Evolutionary conservation across 768 basidiomycete species (phyloP).

Genomic region (Leccinum imitatum): DNA sequence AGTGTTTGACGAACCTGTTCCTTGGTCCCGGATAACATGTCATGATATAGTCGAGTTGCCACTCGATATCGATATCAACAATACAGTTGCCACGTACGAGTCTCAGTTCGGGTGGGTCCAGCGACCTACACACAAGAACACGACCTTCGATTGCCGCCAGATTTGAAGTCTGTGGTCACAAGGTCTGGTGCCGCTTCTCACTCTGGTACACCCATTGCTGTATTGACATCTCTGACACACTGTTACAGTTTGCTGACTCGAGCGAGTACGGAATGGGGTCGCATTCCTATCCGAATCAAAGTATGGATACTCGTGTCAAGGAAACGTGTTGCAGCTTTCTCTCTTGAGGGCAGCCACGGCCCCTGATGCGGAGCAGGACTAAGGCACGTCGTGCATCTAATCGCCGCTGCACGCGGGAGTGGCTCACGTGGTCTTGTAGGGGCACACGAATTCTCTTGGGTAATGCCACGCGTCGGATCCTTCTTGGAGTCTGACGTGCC

Average conservation of each 20-base stretch:
- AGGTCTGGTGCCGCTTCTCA: constrained; percentile 43
- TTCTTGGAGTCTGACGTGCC: constrained; percentile 94
- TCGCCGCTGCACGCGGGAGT: background rate
- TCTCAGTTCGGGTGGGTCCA: constrained; percentile 90
- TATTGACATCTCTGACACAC: background rate
- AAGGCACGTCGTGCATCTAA: constrained; percentile 49
- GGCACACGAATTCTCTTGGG: constrained; percentile 82
- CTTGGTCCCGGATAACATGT: background rate
- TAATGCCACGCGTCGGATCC: constrained; percentile 84
- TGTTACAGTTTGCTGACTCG: constrained; percentile 70
- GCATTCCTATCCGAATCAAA: constrained; percentile 95
- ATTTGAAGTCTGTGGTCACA: constrained; percentile 98
- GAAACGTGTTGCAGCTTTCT: constrained; percentile 85
- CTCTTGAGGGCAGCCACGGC: constrained; percentile 86
- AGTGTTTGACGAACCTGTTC: constrained; percentile 23
- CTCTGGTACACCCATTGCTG: background rate
- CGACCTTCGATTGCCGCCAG: constrained; percentile 84
- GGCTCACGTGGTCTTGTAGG: constrained; percentile 39
- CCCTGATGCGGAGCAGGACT: constrained; percentile 89
- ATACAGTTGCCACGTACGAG: constrained; percentile 86
- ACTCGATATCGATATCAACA: constrained; percentile 64
- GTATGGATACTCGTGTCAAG: constrained; percentile 86
- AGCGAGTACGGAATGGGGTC: constrained; percentile 93
- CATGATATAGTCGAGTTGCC: constrained; percentile 80
- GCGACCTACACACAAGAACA: constrained; percentile 94